Evolutionary conservation across 495 filamentous ascomycete species (phyloP), one percentile per base, ranked within the genome.

Genomic region (Penicillium paradoxum): DNA sequence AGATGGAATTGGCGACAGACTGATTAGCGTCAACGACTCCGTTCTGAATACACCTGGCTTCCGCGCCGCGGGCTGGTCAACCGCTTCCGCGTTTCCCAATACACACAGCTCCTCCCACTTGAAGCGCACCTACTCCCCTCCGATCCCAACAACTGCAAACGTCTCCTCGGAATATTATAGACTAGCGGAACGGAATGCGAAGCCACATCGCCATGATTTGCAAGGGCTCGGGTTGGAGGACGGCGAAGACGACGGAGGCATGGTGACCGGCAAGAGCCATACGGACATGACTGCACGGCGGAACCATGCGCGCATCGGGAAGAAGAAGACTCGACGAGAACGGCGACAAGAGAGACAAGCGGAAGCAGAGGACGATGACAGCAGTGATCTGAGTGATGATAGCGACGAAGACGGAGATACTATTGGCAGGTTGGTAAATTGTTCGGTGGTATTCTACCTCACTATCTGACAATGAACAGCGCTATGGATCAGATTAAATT

Each of bases 11-110:
- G 93, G 95, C 43, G 93, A 98, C 66, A 86, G 93, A 33, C 80
- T 98, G 17, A 95, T 98, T 63, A 93, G 87, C 34, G 83, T 98
- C 54, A 92, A 97, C 67, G 85, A 91, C 58, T 79, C 84, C 54
- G 83, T 96, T 52, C 81, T 98, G 53, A 97, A 96, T 63, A 86
- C 89, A 19, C 88, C 90, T n/a, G 90, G 90, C 44, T 97, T 96
- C 73, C 92, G 93, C 65, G 85, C 90, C 29, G 91, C 92, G 39
- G 93, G 95, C 60, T 97, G 95, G 95, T 83, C 85, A 25, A 72
- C 86, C 25, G 87, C 88, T 57, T 79, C 86, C 4, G 55, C 67
- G 38, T 71, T 67, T 53, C 57, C 66, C 25, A 65, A 61, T 45
- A 51, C 67, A 24, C 65, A 68, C 51, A 67, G 56, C 56, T 59